Conservation (phyloP, 192 early-diverging fungal species). For the Linnemannia elongata region DNA sequence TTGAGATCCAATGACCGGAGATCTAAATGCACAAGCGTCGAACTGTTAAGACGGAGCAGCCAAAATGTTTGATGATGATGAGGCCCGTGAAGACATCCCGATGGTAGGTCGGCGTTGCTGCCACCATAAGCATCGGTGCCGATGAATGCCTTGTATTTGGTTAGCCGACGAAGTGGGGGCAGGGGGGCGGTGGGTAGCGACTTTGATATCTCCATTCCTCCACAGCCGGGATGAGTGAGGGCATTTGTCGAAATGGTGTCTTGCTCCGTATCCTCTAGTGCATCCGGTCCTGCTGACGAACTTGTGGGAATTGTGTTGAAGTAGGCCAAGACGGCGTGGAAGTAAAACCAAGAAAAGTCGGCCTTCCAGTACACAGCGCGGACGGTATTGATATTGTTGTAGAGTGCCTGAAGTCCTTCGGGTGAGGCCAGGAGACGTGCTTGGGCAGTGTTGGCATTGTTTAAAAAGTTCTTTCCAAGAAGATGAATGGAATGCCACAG, state of each 20-base stretch:
- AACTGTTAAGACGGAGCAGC: neutral
- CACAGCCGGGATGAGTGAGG: neutral
- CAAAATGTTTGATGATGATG: neutral
- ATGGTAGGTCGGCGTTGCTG: neutral
- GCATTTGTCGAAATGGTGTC: neutral
- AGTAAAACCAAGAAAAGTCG: neutral
- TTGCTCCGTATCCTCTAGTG: neutral
- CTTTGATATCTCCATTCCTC: neutral
- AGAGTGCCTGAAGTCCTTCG: neutral
- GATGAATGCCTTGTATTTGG: neutral
- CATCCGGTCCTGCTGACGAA: neutral
- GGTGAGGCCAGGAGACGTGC: neutral
- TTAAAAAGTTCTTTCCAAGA: neutral
- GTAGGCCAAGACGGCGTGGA: neutral
- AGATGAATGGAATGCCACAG: neutral
- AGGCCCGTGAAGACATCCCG: neutral
- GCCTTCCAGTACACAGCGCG: neutral
- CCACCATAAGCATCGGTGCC: neutral
- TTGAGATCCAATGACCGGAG: neutral
- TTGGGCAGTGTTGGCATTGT: neutral
- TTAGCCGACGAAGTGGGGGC: neutral
- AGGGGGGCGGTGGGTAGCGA: neutral
- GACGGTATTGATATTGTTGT: neutral
- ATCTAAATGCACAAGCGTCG: neutral
- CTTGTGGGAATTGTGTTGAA: neutral